Conservation (phyloP, 331 rosid genomes). For the Quercus phellos region DNA sequence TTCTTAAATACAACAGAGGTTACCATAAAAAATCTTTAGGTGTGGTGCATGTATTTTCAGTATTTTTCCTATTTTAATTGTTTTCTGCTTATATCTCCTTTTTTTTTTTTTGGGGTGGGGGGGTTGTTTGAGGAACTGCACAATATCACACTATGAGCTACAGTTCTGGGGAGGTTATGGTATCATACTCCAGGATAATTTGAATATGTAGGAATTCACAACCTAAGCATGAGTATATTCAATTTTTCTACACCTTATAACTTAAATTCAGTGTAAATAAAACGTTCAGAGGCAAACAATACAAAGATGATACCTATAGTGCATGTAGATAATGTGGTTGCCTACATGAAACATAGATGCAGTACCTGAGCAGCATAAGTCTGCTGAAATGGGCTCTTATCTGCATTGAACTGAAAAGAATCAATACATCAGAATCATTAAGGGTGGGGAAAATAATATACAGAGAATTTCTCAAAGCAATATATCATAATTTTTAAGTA, state of each 20-base stretch:
- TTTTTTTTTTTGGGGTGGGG: neutral
- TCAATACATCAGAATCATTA: slow-evolving; percentile 17
- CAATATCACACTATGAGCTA: too few species aligned
- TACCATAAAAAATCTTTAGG: neutral
- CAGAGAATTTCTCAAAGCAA: slow-evolving; percentile 3
- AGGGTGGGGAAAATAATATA: neutral
- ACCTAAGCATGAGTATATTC: too few species aligned
- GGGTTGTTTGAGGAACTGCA: too few species aligned
- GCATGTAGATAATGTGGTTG: slow-evolving; percentile 1
- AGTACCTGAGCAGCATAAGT: slow-evolving; percentile 91
- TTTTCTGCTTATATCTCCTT: too few species aligned
- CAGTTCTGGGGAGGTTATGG: too few species aligned
- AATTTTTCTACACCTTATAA: too few species aligned
- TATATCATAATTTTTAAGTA: neutral
- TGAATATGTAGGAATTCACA: too few species aligned
- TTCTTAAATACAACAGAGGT: neutral
- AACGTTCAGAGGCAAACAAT: neutral
- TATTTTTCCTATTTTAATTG: neutral
- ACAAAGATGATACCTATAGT: neutral
- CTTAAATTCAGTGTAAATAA: too few species aligned
- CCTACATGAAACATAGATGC: slow-evolving; percentile 10
- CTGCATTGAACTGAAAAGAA: slow-evolving; percentile 78
- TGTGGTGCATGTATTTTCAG: neutral
- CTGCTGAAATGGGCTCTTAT: slow-evolving; percentile 96
- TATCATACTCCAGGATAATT: too few species aligned